Base-by-base conservation (phyloP, 352 stramenopile genomes). In the Pythium sp. region DNA sequence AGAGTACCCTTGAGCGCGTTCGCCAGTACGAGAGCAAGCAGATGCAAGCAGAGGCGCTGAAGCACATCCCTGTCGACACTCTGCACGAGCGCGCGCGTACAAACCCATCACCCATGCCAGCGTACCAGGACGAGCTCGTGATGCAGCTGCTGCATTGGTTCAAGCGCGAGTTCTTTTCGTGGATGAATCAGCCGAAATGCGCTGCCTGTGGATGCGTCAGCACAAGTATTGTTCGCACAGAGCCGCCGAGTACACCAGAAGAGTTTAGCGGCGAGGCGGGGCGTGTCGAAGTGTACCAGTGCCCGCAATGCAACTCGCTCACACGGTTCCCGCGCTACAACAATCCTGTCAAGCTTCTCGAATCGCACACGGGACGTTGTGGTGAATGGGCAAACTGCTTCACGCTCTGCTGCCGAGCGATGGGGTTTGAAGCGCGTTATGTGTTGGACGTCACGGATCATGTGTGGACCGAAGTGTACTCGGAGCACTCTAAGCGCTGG, bases 341-440 rank as follows among this genome's bases (percentile, higher is more conserved):
- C 72, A 75, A 96, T 60, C 92, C 93, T 11, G 76, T 85, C n/a
- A 97, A 95, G 67, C 65, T 97, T 18, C 67, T 97, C 9, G 81
- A 91, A 11, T 92, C 84, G n/a, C 71, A 87, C 14, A 89, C 81
- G 7, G 92, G 93, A 20, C 79, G 94, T 20, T 98, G 94, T 70
- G 94, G 94, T 8, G 94, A 98, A 70, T 98, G 89, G 88, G 93
- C 94, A 24, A 98, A 98, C 63, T 97, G 89, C 67, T 98, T 98
- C 69, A 97, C 88, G 9, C 80, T 98, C 0, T 92, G 91, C 65
- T 97, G 89, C 46, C 83, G 88, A 18, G 84, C 94, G 1, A 87
- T 98, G 75, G 91, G 92, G 5, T 97, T 97, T 28, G 91, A 98
- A 65, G 85, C 89, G 32, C 90, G 93, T 12, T 98, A 98, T 56